Conservation (phyloP, 2,329 filamentous ascomycete genomes). For the Ophiognomonia clavigignenti-juglandacearum region DNA sequence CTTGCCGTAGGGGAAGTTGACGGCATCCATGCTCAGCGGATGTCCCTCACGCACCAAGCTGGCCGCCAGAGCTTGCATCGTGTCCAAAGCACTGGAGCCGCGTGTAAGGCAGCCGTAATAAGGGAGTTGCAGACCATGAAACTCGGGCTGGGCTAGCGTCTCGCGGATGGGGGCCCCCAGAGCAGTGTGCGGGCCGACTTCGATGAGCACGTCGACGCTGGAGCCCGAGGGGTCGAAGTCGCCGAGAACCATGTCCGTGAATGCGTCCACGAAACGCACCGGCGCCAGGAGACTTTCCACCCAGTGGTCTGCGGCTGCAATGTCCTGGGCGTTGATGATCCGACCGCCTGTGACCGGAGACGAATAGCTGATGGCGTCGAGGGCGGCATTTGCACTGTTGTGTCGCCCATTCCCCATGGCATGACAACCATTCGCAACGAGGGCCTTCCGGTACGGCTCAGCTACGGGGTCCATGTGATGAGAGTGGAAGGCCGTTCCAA, state of each 20-base stretch:
- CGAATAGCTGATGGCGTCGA: not conserved
- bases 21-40: slow-evolving; percentile 17
- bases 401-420: not conserved
- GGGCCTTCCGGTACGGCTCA: slow-evolving; percentile 17
- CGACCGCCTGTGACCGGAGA: not conserved
- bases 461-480: slow-evolving; percentile 23
- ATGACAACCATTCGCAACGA: too few relatives aligned
- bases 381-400: not conserved
- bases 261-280: slow-evolving; percentile 19
- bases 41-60: not conserved
- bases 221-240: not conserved
- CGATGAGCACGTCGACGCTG: slow-evolving; percentile 25
- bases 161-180: slow-evolving; percentile 25
- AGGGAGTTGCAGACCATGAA: not conserved
- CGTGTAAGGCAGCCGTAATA: not conserved
- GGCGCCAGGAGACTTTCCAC: too few relatives aligned
- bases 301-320: too few relatives aligned
- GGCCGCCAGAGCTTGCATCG: not conserved
- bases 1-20: not conserved
- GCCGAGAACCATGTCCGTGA: slow-evolving; percentile 1
- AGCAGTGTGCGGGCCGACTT: slow-evolving; percentile 24
- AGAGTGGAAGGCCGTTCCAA: slow-evolving; percentile 27
- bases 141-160: slow-evolving; percentile 16
- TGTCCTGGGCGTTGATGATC: not conserved
- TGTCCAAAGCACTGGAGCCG: not conserved